phyloP scores from a whole-genome alignment of 352 stramenopile species.

The Elongisporangium anandrum region DNA sequence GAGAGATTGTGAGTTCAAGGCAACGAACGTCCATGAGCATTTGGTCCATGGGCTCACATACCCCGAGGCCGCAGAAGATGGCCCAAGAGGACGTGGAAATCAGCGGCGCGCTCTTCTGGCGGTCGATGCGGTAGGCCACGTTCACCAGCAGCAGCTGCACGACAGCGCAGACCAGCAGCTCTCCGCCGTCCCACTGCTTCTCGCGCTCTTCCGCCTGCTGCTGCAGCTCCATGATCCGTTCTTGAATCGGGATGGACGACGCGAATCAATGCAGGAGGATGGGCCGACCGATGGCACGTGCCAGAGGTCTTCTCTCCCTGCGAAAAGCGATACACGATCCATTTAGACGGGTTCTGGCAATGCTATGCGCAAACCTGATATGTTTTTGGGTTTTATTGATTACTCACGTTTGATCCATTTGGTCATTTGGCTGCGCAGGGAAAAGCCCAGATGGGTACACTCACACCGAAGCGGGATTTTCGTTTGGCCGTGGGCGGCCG shows the following conservation, averaged over 20 bases:
- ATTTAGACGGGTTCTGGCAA: neutral
- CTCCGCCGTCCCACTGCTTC: constrained; percentile 32
- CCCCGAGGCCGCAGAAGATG: constrained; percentile 43
- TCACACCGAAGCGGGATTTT: too few species aligned
- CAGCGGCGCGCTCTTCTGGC: constrained; percentile 22
- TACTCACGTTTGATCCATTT: neutral
- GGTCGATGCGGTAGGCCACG: constrained; percentile 56
- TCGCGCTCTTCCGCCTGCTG: constrained; percentile 6
- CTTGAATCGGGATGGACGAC: neutral
- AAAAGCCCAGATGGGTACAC: neutral
- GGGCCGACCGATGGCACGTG: too few species aligned
- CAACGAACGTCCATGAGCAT: neutral
- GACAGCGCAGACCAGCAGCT: constrained; percentile 43
- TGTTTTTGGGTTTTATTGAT: neutral
- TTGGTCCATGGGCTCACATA: constrained; percentile 9
- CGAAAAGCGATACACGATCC: neutral
- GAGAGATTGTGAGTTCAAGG: neutral
- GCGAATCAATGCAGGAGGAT: neutral
- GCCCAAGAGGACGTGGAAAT: constrained; percentile 49
- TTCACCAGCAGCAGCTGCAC: constrained; percentile 47
- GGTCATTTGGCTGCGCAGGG: neutral
- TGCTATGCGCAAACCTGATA: neutral
- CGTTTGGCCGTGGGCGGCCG: constrained; percentile 10
- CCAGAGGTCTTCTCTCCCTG: neutral
- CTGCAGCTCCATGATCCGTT: neutral